Evolutionary conservation across 805 yeast species (phyloP).

Genomic region (Yarrowia osloensis): DNA sequence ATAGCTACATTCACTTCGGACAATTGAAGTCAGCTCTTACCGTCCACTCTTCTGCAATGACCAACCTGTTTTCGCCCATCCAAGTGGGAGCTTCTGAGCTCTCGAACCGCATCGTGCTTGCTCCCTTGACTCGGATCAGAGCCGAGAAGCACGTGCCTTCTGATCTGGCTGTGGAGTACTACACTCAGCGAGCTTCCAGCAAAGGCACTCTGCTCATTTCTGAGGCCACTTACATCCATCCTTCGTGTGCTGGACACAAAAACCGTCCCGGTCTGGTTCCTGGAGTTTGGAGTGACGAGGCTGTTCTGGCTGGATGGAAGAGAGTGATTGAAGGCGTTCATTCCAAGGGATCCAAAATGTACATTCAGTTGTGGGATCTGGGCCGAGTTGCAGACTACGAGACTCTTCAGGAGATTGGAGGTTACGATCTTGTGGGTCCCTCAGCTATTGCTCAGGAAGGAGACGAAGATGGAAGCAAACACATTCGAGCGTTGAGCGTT

Average conservation of each 20-base stretch:
- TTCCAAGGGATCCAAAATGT: conserved; percentile 44
- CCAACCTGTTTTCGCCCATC: conserved; percentile 42
- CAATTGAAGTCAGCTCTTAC: no score
- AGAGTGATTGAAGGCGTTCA: conserved; percentile 50
- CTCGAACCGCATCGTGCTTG: conserved; percentile 48
- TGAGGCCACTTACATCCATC: conserved; percentile 53
- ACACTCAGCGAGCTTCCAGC: conserved; percentile 54
- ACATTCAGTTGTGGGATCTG: conserved; percentile 49
- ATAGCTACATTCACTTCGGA: no score
- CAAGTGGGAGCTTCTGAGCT: conserved; percentile 43
- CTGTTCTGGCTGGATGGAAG: conserved; percentile 78
- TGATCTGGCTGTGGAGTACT: conserved; percentile 53
- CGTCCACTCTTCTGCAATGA: no score
- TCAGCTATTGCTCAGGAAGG: conserved; percentile 28
- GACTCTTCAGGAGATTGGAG: background rate
- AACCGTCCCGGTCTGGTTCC: conserved; percentile 41
- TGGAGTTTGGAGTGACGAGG: conserved; percentile 68
- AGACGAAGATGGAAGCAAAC: conserved; percentile 25
- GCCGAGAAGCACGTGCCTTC: conserved; percentile 46
- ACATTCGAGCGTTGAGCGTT: conserved; percentile 45
- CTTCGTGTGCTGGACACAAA: background rate
- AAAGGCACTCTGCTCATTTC: conserved; percentile 61
- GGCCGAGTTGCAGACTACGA: conserved; percentile 45
- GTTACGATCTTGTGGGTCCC: conserved; percentile 3
- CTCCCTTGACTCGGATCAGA: conserved; percentile 57